These are phyloP conservation scores for Platismatia glauca DNA, from an alignment of 495 filamentous ascomycete genomes.

Conservation along the genomic window DNA sequence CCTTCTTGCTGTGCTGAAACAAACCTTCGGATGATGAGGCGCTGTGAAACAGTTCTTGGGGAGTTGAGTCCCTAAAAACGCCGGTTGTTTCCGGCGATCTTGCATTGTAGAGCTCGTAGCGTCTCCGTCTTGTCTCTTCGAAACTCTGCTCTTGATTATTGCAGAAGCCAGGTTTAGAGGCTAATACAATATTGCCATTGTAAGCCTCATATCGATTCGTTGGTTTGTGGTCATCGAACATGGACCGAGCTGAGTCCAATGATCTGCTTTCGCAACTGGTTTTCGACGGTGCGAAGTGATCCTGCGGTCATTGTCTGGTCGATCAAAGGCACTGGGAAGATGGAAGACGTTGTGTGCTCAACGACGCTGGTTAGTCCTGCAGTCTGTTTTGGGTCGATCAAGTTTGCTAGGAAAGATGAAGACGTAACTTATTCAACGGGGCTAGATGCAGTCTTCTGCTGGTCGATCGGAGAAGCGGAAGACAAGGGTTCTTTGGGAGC, in stretches of 20 bases:
- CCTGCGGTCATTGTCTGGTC: background rate
- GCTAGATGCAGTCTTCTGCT: background rate
- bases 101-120: background rate
- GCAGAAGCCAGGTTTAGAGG: background rate
- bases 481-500: background rate
- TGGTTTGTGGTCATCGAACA: background rate
- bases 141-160: background rate
- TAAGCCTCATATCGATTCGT: background rate
- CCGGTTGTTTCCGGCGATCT: background rate
- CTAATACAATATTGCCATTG: background rate
- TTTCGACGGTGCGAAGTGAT: background rate
- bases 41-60: background rate
- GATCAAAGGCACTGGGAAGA: background rate
- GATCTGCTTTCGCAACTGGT: background rate
- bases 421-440: background rate
- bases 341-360: background rate
- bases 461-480: background rate
- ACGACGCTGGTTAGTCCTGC: background rate
- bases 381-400: background rate
- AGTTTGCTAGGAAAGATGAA: background rate
- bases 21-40: background rate
- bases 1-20: background rate
- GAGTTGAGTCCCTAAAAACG: background rate
- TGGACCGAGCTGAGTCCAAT: background rate
- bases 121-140: background rate